Evolutionary conservation across 306 rosid genomes (phyloP), one percentile per base, ranked within the genome.

Genomic region (Dicorynia guianensis): DNA sequence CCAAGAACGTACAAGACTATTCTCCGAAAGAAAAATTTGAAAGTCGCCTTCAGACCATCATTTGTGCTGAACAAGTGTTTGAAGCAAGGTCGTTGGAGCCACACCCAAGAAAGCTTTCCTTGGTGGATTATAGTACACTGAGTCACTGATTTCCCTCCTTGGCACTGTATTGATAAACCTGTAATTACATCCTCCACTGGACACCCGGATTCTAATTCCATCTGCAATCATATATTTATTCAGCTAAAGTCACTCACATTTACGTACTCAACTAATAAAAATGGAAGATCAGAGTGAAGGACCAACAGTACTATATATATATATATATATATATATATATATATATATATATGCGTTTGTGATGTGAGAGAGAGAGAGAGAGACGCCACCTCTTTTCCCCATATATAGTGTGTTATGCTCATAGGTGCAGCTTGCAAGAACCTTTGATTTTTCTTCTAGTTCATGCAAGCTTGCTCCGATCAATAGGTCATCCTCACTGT

Each of bases 41-140:
- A 94, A 61, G 39, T 89, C 86, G 3, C 98, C 98, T 85, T 89
- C 94, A 9, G 94, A 87, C 97, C 96, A 89, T 80, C 98, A 86
- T 86, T 89, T 94, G 17, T 91, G 96, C 36, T 94, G 97, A 58
- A 87, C 87, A 14, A 91, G 88, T 5, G 74, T 71, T 56, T 91
- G 85, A 44, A 63, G 67, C 73, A 94, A 67, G 6, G 94, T 70
- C 43, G 81, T 81, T 56, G 93, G 85, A 63, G 91, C 94, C 4
- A 88, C 12, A 12, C 97, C 93, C 19, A 69, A 34, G 78, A 91
- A 89, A 40, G 89, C 90, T 40, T 65, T 79, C 61, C 87, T 79
- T 57, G 57, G 5, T 55, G 95, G 97, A 52, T 72, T 86, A 62
- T 44, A 89, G 69, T 61, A 87, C 55, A 81, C 83, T n/a, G n/a